These are phyloP conservation scores for Rhododendron molle DNA, from an alignment of 148 eudicot genomes.

Conservation along the genomic window DNA sequence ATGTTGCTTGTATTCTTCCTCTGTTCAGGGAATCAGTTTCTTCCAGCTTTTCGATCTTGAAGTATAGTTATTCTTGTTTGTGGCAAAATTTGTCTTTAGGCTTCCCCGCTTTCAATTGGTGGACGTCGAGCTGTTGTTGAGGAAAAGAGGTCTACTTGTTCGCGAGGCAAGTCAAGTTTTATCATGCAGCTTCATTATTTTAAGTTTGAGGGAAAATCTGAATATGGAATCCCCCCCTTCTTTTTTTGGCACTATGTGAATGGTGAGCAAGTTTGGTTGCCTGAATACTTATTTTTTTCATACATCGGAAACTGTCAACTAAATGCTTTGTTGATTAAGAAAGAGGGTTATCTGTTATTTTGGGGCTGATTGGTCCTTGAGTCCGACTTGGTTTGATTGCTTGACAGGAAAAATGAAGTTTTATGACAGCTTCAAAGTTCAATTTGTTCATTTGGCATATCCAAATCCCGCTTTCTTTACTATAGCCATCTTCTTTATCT, in stretches of 20 bases:
- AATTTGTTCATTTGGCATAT: not conserved
- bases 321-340: not conserved
- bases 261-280: not conserved
- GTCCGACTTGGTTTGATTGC: not conserved
- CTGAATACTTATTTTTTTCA: not conserved
- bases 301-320: not conserved
- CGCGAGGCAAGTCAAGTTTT: conserved; percentile 50
- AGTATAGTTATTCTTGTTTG: not conserved
- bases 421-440: not conserved
- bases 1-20: not conserved
- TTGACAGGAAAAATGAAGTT: not conserved
- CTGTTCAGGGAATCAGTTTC: not conserved
- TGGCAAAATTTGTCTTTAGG: conserved; percentile 6
- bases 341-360: not conserved
- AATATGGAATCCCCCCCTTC: no score
- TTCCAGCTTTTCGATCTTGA: not conserved
- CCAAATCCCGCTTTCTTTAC: not conserved
- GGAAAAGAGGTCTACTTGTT: conserved; percentile 70
- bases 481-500: not conserved
- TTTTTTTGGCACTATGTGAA: not conserved
- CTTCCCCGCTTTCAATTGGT: conserved; percentile 43
- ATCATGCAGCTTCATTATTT: not conserved
- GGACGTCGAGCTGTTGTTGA: conserved; percentile 59
- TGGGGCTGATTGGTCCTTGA: not conserved
- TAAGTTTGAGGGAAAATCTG: not conserved